Base-by-base conservation (phyloP, 83 land plant genomes). In the Picea abies region DNA sequence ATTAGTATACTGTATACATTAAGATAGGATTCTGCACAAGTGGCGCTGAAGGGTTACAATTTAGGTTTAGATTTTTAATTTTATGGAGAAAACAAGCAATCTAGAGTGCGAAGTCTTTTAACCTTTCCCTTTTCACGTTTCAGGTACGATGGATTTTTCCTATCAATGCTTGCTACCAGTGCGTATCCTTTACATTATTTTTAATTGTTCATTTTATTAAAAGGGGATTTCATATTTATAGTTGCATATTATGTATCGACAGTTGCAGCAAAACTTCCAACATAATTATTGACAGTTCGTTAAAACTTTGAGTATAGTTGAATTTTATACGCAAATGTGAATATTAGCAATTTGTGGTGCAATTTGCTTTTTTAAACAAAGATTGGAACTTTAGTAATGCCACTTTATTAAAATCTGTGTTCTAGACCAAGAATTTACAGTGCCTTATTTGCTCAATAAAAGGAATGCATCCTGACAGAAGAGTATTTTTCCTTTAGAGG, bases 131-230 rank as follows among this genome's bases (percentile, higher is more conserved):
- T 44, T 68, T 20, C 12, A 17, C 37, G 75, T 79, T 90, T 82
- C 93, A 96, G 99, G 99, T 96, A 93, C 72, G 99, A 96, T 92
- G 99, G 94, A n/a, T 96, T 96, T 83, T 96, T 96, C 88, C 86
- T 96, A 69, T 91, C 99, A 10, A 96, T 95, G 99, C 97, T 96
- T 23, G 99, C 97, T 58, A 96, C 94, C 6, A 93, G 97, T 71
- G 96, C 90, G 99, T 96, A 95, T 93, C 96, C 99, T 90, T 89
- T 58, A 6, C 23, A 15, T 2, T 37, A 47, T 65, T 81, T 78
- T 15, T n/a, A 63, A 3, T 66, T 22, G 22, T 79, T 41, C 12
- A 25, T 29, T 37, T 52, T 10, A 64, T 64, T 14, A 44, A 73
- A 73, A 23, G 23, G 25, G 37, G 37, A n/a, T 73, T 22, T 35